These are phyloP conservation scores for Pouteria glomerata DNA, from an alignment of 148 eudicot genomes.

Conservation along the genomic window DNA sequence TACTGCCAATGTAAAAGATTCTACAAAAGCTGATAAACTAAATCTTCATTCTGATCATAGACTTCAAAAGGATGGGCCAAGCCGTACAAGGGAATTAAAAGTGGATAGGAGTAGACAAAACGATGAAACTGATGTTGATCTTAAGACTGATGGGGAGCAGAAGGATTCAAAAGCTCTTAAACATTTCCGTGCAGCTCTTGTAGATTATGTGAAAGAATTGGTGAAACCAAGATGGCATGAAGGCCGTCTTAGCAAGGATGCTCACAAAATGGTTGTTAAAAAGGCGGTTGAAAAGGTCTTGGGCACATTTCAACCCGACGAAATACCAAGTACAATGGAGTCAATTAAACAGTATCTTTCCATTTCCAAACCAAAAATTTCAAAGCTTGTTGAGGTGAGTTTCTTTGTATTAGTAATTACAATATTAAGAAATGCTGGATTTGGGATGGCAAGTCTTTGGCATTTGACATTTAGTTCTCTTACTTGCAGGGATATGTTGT, in stretches of 20 bases:
- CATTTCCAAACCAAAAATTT: conserved; percentile 52
- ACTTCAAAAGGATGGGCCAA: conserved; percentile 25
- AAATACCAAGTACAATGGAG: conserved; percentile 61
- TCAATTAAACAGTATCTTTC: conserved; percentile 58
- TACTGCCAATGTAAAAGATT: conserved; percentile 33
- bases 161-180: conserved; percentile 57
- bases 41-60: conserved; percentile 19
- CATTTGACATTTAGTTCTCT: conserved; percentile 24
- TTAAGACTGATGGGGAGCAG: conserved; percentile 24
- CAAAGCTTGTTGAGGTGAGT: conserved; percentile 90
- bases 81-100: conserved; percentile 28
- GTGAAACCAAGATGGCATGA: conserved; percentile 81
- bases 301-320: conserved; percentile 54
- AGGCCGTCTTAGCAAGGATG: conserved; percentile 82
- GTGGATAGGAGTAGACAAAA: conserved; percentile 33
- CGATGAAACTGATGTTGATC: conserved; percentile 35
- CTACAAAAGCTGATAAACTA: conserved; percentile 23
- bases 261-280: conserved; percentile 75
- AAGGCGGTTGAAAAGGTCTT: conserved; percentile 80
- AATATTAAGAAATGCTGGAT: conserved; percentile 5
- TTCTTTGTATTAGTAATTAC: conserved; percentile 9
- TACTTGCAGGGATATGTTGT: conserved; percentile 73
- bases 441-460: neutral
- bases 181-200: conserved; percentile 67
- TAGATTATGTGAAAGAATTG: conserved; percentile 77